Evolutionary conservation across 2,329 filamentous ascomycete genomes (phyloP), one percentile per base, ranked within the genome.

Genomic region (Coniochaeta pulveracea): DNA sequence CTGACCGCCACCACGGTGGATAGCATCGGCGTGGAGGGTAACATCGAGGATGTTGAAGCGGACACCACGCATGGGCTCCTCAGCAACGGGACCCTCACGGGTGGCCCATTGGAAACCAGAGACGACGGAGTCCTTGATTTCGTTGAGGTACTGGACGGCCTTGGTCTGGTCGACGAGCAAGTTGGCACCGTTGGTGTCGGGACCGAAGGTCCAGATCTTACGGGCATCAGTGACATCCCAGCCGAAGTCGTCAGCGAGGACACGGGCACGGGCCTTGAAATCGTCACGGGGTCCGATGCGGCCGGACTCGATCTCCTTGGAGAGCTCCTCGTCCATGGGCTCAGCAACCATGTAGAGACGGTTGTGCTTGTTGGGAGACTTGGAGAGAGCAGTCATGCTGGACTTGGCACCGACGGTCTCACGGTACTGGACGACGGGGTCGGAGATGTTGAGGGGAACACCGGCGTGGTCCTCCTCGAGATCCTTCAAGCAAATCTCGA

Each of bases 301-400:
- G 71, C 91, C 91, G 36, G 58, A 47, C 72, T 98, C 91, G 47
- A 98, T 98, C 55, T 82, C 84, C 56, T 77, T 76, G 51, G 84
- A 73, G 40, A 98, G 80, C 51, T 96, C 91, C 76, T 98, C 91
- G 28, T 76, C 76, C 36, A 98, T 73, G 51, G 91, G 91, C 67
- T 86, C 69, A 46, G 91, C 91, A 63, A 75, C 76, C 68, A 98
- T 80, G 75, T 96, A 98, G 41, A 98, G 76, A 86, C 91, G 89
- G 78, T 98, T 98, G 83, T 98, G 91, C 85, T 98, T 98, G 84
- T 98, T 98, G 71, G 91, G 91, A 31, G 91, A 98, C 76, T 98
- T 98, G 66, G 91, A 96, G 55, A 98, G 75, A 49, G 91, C 91
- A 56, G 85, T 93, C 56, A 96, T 96, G 76, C 79, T 85, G 36